Conservation (phyloP, 495 filamentous ascomycete genomes). For the Trichoderma virens region DNA sequence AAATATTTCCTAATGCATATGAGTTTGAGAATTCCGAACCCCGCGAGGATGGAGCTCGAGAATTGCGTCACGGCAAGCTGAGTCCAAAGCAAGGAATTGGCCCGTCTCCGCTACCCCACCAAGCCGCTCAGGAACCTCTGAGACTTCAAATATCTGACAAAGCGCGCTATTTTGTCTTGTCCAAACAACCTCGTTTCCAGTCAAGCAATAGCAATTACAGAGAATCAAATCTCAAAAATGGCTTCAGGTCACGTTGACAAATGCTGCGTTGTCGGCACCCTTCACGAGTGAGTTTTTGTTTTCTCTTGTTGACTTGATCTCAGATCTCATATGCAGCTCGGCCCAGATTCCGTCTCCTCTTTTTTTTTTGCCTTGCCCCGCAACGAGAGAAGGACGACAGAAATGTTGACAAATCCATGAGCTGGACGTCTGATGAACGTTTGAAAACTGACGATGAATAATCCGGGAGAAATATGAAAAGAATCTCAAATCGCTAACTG, state of each 20-base stretch:
- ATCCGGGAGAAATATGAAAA: background rate
- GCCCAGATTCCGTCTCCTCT: background rate
- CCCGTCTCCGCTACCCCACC: background rate
- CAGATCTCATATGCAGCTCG: background rate
- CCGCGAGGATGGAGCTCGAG: background rate
- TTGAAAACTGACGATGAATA: too few species aligned
- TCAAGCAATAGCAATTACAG: background rate
- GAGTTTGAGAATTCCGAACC: background rate
- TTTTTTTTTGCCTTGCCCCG: background rate
- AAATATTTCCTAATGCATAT: background rate
- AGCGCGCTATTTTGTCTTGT: background rate
- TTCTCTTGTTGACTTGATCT: background rate
- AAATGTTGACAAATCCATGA: too few species aligned
- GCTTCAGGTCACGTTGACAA: constrained; percentile 25
- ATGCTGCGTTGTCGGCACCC: constrained; percentile 30
- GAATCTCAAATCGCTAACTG: background rate
- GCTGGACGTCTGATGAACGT: too few species aligned
- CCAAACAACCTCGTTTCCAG: background rate
- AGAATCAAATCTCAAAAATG: constrained; percentile 14
- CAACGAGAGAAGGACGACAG: background rate
- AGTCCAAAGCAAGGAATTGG: background rate
- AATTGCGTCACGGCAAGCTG: background rate
- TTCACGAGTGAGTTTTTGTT: constrained; percentile 22
- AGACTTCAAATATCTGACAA: background rate
- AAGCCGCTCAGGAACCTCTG: background rate